These are phyloP conservation scores for Vicia sativa DNA, from an alignment of 306 rosid genomes.

Conservation along the genomic window DNA sequence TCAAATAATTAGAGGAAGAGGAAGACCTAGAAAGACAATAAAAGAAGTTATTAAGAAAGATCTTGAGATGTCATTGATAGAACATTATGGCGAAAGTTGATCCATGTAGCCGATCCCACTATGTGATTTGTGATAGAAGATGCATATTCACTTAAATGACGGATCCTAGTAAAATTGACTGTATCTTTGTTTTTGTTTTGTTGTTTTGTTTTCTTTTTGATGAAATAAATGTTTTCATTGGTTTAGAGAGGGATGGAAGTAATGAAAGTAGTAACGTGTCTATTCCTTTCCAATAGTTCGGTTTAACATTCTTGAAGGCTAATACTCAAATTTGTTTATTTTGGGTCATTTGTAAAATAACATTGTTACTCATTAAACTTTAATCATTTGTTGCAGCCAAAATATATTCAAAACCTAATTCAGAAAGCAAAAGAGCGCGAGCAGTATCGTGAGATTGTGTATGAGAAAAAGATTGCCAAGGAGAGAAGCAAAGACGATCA, in stretches of 20 bases:
- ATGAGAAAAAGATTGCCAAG: conserved; percentile 81
- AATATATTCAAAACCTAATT: conserved; percentile 62
- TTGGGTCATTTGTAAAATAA: conserved; percentile 18
- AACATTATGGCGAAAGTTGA: too few relatives aligned
- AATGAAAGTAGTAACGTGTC: conserved; percentile 17
- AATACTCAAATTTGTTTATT: background rate
- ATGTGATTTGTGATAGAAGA: conserved; percentile 21
- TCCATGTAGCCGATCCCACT: too few relatives aligned
- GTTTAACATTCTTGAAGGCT: conserved; percentile 18
- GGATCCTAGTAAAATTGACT: background rate
- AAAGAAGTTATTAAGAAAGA: too few relatives aligned
- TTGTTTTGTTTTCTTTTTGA: conserved; percentile 2
- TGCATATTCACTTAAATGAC: background rate
- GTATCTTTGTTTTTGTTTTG: background rate
- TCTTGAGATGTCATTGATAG: too few relatives aligned
- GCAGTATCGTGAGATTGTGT: conserved; percentile 68
- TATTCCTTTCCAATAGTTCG: conserved; percentile 17
- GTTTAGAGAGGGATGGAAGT: background rate
- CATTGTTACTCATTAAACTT: conserved; percentile 14
- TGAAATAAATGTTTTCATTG: conserved; percentile 6
- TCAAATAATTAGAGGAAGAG: too few relatives aligned
- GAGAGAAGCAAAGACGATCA: conserved; percentile 91
- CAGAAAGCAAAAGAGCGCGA: conserved; percentile 68
- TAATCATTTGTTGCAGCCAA: conserved; percentile 64
- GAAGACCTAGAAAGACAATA: too few relatives aligned